Conservation (phyloP, 495 filamentous ascomycete genomes). For the Amniculicola lignicola region DNA sequence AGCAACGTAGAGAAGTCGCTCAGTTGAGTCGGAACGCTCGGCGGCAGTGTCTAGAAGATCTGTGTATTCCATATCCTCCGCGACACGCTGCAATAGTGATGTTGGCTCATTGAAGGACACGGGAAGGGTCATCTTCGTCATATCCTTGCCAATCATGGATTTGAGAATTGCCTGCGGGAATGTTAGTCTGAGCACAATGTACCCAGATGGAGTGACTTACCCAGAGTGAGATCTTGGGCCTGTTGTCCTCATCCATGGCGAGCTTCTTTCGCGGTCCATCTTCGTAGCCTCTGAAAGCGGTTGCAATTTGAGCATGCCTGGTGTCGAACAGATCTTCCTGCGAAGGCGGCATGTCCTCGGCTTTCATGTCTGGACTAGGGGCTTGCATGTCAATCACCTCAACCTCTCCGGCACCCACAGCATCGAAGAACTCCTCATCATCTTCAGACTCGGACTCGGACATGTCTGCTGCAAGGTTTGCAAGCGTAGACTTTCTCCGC, state of each 20-base stretch:
- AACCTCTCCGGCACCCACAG: slow-evolving; percentile 87
- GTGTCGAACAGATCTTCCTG: slow-evolving; percentile 49
- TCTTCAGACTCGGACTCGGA: slow-evolving; percentile 68
- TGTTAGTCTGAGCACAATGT: slow-evolving; percentile 34
- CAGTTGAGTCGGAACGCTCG: slow-evolving; percentile 77
- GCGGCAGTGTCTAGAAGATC: slow-evolving; percentile 89
- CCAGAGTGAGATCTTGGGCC: slow-evolving; percentile 94
- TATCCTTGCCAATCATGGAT: slow-evolving; percentile 99
- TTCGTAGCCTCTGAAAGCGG: slow-evolving; percentile 87
- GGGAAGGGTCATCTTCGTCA: slow-evolving; percentile 99
- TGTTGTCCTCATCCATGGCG: slow-evolving; percentile 86
- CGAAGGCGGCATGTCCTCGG: slow-evolving; percentile 34
- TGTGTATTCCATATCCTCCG: slow-evolving; percentile 96
- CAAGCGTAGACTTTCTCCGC: slow-evolving; percentile 57
- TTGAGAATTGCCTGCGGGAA: slow-evolving; percentile 80
- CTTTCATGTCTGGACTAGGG: slow-evolving; percentile 44
- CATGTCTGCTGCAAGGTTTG: slow-evolving; percentile 45
- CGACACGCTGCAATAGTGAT: slow-evolving; percentile 90
- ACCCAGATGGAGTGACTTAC: slow-evolving; percentile 52
- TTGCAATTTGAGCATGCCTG: slow-evolving; percentile 58
- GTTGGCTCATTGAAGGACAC: slow-evolving; percentile 99
- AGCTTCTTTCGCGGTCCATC: slow-evolving; percentile 72
- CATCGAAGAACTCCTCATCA: slow-evolving; percentile 96
- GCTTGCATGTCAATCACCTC: slow-evolving; percentile 63
- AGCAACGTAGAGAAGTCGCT: slow-evolving; percentile 93